phyloP scores from a whole-genome alignment of 2,329 filamentous ascomycete genomes.

The Niveomyces coronatus region DNA sequence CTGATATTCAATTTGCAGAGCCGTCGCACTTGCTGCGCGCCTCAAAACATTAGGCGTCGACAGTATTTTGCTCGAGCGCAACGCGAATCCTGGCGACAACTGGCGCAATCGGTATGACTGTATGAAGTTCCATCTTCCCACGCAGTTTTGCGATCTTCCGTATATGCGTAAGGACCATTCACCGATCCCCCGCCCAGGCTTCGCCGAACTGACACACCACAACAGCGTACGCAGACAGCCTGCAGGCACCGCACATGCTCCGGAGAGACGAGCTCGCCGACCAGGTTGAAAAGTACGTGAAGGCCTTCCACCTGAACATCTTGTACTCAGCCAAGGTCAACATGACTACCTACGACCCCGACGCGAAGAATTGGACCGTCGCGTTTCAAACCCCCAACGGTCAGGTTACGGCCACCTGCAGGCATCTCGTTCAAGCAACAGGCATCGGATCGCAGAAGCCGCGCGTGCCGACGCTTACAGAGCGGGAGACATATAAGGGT shows the following conservation, averaged over 20 bases:
- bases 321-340: background rate
- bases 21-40: slow-evolving; percentile 22
- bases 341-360: background rate
- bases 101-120: slow-evolving; percentile 29
- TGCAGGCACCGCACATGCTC: too few relatives aligned
- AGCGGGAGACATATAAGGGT: background rate
- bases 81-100: slow-evolving; percentile 26
- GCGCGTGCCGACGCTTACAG: background rate
- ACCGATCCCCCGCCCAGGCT: too few relatives aligned
- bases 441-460: background rate
- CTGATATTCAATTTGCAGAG: slow-evolving; percentile 13
- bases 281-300: too few relatives aligned
- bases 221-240: too few relatives aligned
- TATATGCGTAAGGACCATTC: too few relatives aligned
- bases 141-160: slow-evolving; percentile 3
- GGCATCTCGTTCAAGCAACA: background rate
- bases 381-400: background rate
- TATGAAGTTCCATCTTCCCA: slow-evolving; percentile 29
- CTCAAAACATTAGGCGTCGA: slow-evolving; percentile 27
- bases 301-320: background rate
- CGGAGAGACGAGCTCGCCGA: too few relatives aligned
- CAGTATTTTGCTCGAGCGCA: slow-evolving; percentile 25
- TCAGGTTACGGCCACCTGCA: background rate
- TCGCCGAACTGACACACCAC: too few relatives aligned
- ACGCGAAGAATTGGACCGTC: background rate